Base-by-base conservation (phyloP, 148 eudicot species). In the Tetragonia tetragonoides region DNA sequence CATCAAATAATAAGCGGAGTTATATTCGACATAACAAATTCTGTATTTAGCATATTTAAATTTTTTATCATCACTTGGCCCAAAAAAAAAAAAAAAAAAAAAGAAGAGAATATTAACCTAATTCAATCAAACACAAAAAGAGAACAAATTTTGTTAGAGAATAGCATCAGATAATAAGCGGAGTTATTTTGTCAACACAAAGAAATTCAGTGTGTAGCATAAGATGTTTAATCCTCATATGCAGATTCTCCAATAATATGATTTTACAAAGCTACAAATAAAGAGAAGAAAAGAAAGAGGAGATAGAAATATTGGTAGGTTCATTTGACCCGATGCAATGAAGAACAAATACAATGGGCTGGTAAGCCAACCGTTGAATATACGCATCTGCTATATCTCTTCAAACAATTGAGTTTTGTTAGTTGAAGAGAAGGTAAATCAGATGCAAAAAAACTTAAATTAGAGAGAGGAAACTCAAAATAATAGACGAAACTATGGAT, bases 241-340 rank as follows among this genome's bases (percentile, higher is more conserved):
- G 79, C 80, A 1, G 18, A 38, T 39, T 38, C 54, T 38, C 70
- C 39, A 34, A 37, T 24, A 16, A 46, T 0, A 0, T 28, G 34
- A 28, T 46, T 46, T 46, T 10, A 46, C 49, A 46, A n/a, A n/a
- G n/a, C n/a, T n/a, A n/a, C n/a, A 41, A 5, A 1, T 4, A 23
- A 2, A 21, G 41, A 40, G 51, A 10, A 4, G n/a, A 18, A 34
- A 12, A 14, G 10, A 15, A 57, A 4, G 3, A 16, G 14, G 21
- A 38, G 10, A 46, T 1, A n/a, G 71, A 23, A 71, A 75, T 80
- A 51, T 82, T 0, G 84, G 84, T 46, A 60, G 68, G 75, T 77
- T 51, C 81, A 82, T 82, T 82, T 82, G 81, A 73, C 84, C 81
- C 81, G 77, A 60, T n/a, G 81, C 84, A 77, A 82, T 68, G 9